phyloP scores from a whole-genome alignment of 495 filamentous ascomycete genomes.

The Aspergillus egyptiacus region DNA sequence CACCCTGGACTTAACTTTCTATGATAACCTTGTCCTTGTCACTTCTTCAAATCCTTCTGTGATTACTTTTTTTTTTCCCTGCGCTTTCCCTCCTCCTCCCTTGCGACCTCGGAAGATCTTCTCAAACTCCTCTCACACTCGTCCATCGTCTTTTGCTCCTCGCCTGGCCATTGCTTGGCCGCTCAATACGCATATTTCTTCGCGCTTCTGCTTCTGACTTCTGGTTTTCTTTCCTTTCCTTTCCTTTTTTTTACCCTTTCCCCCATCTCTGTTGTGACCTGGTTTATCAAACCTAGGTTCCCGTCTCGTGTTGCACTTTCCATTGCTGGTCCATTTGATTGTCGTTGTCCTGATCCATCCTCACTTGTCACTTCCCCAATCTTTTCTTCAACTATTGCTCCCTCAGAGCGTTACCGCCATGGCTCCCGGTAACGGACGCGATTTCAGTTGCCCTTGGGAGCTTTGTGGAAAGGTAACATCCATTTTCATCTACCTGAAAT shows the following conservation, averaged over 20 bases:
- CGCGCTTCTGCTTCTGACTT: neutral
- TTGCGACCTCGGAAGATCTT: constrained; percentile 2
- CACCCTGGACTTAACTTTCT: constrained; percentile 21
- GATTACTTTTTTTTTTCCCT: constrained; percentile 13
- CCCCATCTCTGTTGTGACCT: no score
- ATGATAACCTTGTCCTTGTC: constrained; percentile 18
- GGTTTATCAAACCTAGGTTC: neutral
- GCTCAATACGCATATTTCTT: neutral
- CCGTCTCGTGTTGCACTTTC: no score
- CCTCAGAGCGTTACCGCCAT: constrained; percentile 23
- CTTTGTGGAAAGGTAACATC: constrained; percentile 40
- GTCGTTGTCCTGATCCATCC: constrained; percentile 14
- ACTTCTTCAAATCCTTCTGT: constrained; percentile 12
- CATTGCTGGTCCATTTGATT: no score
- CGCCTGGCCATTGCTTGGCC: constrained; percentile 2
- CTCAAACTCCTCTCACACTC: constrained; percentile 1
- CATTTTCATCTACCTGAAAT: no score
- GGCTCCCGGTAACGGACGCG: constrained; percentile 42
- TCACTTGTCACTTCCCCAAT: constrained; percentile 11
- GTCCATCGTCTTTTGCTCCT: neutral
- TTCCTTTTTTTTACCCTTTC: no score
- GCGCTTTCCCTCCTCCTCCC: constrained; percentile 15
- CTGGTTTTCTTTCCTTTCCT: neutral
- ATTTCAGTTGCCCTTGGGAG: constrained; percentile 45
- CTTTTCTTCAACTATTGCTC: constrained; percentile 1